These are phyloP conservation scores for Sporothrix dimorphospora DNA, from an alignment of 2,329 filamentous ascomycete species.

Conservation along the genomic window DNA sequence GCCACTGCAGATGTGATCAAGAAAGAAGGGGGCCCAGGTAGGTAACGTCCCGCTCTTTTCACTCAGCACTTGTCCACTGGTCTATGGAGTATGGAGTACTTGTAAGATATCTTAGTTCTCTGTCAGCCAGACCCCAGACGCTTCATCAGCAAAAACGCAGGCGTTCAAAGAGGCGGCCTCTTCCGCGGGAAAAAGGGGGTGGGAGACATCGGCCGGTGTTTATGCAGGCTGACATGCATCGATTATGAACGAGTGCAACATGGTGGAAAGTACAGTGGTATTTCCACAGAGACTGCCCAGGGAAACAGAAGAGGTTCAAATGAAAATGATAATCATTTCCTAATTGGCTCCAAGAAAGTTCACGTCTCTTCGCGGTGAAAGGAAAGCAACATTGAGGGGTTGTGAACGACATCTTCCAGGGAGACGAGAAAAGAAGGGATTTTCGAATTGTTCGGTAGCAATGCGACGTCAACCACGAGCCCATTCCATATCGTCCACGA, in stretches of 20 bases:
- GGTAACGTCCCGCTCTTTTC: background rate
- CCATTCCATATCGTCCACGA: background rate
- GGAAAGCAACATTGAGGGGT: background rate
- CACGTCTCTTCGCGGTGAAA: background rate
- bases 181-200: slow-evolving; percentile 8
- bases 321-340: background rate
- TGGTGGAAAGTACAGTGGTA: background rate
- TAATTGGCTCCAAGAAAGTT: background rate
- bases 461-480: background rate
- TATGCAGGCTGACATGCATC: slow-evolving; percentile 18
- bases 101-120: background rate
- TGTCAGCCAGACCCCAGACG: background rate
- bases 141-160: slow-evolving; percentile 9
- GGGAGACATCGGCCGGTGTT: slow-evolving; percentile 11
- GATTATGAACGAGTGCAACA: background rate
- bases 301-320: background rate
- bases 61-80: slow-evolving; percentile 3
- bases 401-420: background rate
- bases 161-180: background rate
- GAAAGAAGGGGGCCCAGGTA: background rate
- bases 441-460: background rate
- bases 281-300: background rate
- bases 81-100: too few relatives aligned
- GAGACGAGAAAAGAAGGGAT: background rate
- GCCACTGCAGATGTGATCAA: background rate